Evolutionary conservation across 345 rosid genomes (phyloP).

Genomic region (Isatis tinctoria): DNA sequence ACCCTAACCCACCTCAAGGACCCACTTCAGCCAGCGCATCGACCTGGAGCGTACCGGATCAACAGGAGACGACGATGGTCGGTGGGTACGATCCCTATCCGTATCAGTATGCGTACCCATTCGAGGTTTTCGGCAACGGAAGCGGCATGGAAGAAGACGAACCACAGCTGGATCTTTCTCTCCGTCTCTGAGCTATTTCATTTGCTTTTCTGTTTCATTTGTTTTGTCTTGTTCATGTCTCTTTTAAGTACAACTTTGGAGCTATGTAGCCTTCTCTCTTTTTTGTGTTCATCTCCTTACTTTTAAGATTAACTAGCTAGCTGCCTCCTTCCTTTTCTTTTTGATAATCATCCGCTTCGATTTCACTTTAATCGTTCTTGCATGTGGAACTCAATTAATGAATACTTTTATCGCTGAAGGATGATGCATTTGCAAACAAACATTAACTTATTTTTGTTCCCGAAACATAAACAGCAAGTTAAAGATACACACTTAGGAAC

Average conservation of each 20-base stretch:
- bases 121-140: neutral
- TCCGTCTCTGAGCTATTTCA: conserved; percentile 16
- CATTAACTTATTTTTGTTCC: neutral
- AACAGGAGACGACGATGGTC: neutral
- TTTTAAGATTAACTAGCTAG: neutral
- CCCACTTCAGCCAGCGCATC: neutral
- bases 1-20: conserved; percentile 9
- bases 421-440: neutral
- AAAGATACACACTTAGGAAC: neutral
- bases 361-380: neutral
- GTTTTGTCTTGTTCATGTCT: conserved; percentile 10
- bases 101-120: conserved; percentile 15
- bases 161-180: conserved; percentile 30
- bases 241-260: conserved; percentile 24
- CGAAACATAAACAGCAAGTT: neutral
- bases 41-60: neutral
- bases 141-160: conserved; percentile 23
- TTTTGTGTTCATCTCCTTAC: conserved; percentile 8
- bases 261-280: neutral
- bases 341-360: neutral
- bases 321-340: neutral
- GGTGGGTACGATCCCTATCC: conserved; percentile 8
- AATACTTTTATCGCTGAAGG: neutral
- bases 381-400: neutral
- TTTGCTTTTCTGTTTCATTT: neutral